Conservation (phyloP, 2,329 filamentous ascomycete species). For the Pseudogymnoascus sp. region DNA sequence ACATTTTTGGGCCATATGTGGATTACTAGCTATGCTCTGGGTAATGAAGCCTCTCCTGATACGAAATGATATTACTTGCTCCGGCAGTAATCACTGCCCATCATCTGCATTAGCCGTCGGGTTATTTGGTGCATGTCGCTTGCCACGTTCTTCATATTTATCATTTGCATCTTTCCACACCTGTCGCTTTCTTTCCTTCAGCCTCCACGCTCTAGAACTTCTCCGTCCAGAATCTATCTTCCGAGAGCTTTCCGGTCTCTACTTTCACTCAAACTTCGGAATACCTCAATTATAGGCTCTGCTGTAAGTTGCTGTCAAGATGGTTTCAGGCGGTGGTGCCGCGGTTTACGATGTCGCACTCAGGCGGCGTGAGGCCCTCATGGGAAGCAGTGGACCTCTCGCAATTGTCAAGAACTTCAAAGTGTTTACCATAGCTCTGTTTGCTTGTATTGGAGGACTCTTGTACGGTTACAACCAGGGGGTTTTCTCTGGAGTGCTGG, state of each 20-base stretch:
- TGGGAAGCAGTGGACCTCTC: slow-evolving; percentile 42
- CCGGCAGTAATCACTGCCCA: neutral
- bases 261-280: neutral
- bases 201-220: neutral
- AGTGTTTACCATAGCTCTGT: slow-evolving; percentile 51
- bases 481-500: slow-evolving; percentile 62
- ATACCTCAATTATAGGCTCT: neutral
- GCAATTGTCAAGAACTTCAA: slow-evolving; percentile 51
- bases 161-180: neutral
- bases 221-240: neutral
- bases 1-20: neutral
- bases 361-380: slow-evolving; percentile 42
- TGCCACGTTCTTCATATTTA: neutral
- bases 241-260: neutral
- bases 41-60: slow-evolving; percentile 2
- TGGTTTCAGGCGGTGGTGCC: slow-evolving; percentile 24
- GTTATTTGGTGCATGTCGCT: neutral
- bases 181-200: neutral
- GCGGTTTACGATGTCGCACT: slow-evolving; percentile 44
- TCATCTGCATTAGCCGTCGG: neutral
- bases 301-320: slow-evolving; percentile 12
- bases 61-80: neutral
- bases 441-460: slow-evolving; percentile 54
- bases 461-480: slow-evolving; percentile 61
- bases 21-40: neutral